A percentile compares a stretch with the other conserved stretches of the same genome.
Conservation (phyloP, 2,329 filamentous ascomycete species). For the Aspergillus luchuensis region DNA sequence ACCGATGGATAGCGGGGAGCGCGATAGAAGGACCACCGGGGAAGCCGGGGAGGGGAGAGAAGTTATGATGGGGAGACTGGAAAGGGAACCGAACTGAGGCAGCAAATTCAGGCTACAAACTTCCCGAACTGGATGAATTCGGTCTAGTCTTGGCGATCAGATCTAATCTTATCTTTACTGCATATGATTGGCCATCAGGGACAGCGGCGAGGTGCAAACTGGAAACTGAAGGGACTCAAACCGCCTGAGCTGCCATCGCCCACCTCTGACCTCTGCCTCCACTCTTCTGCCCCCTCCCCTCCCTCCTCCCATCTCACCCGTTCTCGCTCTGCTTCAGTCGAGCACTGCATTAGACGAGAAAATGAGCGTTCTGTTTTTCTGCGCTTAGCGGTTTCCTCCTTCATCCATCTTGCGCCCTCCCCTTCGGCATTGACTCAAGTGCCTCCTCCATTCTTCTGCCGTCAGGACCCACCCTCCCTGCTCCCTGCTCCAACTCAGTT, state of each 20-base stretch:
- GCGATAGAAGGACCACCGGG: neutral
- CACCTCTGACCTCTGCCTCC: conserved; percentile 5
- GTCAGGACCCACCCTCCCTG: conserved; percentile 22
- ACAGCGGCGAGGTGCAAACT: neutral
- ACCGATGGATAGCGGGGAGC: conserved; percentile 3
- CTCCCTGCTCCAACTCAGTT: conserved; percentile 10
- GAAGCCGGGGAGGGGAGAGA: neutral
- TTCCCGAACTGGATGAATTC: conserved; percentile 20
- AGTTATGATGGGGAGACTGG: neutral
- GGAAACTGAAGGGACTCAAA: too few species aligned
- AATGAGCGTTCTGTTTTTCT: conserved; percentile 22
- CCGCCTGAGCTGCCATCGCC: too few species aligned
- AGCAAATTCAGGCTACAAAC: neutral
- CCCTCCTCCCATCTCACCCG: neutral
- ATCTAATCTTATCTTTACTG: conserved; percentile 45
- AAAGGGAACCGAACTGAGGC: conserved; percentile 16
- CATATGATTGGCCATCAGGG: conserved; percentile 30
- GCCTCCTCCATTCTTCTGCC: conserved; percentile 15
- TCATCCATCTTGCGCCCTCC: conserved; percentile 13
- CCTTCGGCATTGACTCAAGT: conserved; percentile 11
- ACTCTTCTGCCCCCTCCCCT: conserved; percentile 11
- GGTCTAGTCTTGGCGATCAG: conserved; percentile 31
- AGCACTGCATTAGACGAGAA: conserved; percentile 16
- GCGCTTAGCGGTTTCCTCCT: conserved; percentile 23
- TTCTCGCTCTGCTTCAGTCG: conserved; percentile 3